Conservation (phyloP, 805 yeast genomes). For the Dipodascopsis tothii region DNA sequence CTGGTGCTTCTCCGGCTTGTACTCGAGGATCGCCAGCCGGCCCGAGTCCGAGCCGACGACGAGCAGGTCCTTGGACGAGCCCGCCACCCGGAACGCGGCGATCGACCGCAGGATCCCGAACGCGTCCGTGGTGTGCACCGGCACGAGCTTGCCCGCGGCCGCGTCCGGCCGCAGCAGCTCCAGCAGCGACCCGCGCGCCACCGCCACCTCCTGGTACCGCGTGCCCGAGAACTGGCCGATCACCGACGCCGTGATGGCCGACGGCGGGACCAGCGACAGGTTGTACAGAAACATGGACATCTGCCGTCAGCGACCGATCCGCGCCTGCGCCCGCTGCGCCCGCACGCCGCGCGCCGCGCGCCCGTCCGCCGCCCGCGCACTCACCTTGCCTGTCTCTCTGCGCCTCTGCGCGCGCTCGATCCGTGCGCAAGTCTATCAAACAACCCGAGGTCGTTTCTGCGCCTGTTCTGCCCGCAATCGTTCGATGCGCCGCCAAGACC, state of each 20-base stretch:
- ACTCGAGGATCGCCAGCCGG: constrained; percentile 48
- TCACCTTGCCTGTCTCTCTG: too few relatives aligned
- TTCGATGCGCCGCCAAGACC: too few relatives aligned
- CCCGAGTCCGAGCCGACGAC: constrained; percentile 78
- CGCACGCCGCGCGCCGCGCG: too few relatives aligned
- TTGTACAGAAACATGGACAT: constrained; percentile 44
- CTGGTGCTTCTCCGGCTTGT: constrained; percentile 33
- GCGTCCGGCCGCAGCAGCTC: constrained; percentile 49
- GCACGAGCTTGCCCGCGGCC: constrained; percentile 48
- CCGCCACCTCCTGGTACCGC: constrained; percentile 55
- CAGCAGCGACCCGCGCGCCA: constrained; percentile 49
- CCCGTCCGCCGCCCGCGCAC: too few relatives aligned
- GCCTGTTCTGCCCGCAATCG: too few relatives aligned
- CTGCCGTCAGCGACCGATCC: not conserved
- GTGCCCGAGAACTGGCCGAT: constrained; percentile 60
- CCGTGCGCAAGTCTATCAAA: too few relatives aligned
- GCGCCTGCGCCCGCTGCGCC: too few relatives aligned
- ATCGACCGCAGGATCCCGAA: constrained; percentile 55
- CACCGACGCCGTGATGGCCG: constrained; percentile 47
- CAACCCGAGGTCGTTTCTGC: too few relatives aligned
- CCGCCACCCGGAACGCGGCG: constrained; percentile 45
- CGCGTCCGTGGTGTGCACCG: constrained; percentile 39
- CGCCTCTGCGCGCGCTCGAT: too few relatives aligned
- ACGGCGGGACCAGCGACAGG: constrained; percentile 58
- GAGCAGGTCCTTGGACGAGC: constrained; percentile 49